phyloP scores from a whole-genome alignment of 768 basidiomycete species.

The Auriculariales sp. region DNA sequence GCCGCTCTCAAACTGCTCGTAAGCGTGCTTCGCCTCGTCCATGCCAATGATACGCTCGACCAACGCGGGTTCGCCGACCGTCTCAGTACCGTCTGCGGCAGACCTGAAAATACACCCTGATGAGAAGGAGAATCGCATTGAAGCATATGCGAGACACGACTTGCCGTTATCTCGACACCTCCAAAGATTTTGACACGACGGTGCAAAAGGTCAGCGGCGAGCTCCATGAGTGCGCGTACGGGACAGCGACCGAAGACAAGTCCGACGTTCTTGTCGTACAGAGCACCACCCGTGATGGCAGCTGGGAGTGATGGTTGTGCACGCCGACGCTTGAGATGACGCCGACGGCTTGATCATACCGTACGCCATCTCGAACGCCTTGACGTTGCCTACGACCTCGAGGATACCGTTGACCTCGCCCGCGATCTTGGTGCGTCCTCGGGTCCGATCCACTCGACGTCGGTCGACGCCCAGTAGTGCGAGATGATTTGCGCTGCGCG shows the following conservation, averaged over 20 bases:
- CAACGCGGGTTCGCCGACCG: slow-evolving; percentile 44
- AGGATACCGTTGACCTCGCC: slow-evolving; percentile 48
- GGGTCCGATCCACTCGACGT: slow-evolving; percentile 2
- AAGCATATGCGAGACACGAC: no score
- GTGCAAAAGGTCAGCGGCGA: slow-evolving; percentile 57
- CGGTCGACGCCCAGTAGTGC: background rate
- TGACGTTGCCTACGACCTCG: slow-evolving; percentile 59
- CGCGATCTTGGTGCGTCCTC: slow-evolving; percentile 1
- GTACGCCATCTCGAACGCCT: slow-evolving; percentile 49
- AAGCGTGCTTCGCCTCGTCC: slow-evolving; percentile 37
- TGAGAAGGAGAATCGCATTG: no score
- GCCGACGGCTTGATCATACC: slow-evolving; percentile 60
- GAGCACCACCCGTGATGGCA: slow-evolving; percentile 25
- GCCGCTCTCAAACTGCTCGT: slow-evolving; percentile 56
- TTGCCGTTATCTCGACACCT: no score
- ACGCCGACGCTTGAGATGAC: slow-evolving; percentile 51
- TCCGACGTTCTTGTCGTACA: slow-evolving; percentile 69
- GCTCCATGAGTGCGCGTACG: slow-evolving; percentile 60
- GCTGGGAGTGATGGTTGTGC: slow-evolving; percentile 7
- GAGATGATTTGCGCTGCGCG: background rate
- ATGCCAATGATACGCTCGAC: slow-evolving; percentile 56
- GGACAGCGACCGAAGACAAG: slow-evolving; percentile 74
- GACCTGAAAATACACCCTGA: no score
- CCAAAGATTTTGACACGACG: no score
- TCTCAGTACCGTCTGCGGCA: slow-evolving; percentile 31